Base-by-base conservation (phyloP, 805 yeast genomes). In the Huiozyma sinensis region DNA sequence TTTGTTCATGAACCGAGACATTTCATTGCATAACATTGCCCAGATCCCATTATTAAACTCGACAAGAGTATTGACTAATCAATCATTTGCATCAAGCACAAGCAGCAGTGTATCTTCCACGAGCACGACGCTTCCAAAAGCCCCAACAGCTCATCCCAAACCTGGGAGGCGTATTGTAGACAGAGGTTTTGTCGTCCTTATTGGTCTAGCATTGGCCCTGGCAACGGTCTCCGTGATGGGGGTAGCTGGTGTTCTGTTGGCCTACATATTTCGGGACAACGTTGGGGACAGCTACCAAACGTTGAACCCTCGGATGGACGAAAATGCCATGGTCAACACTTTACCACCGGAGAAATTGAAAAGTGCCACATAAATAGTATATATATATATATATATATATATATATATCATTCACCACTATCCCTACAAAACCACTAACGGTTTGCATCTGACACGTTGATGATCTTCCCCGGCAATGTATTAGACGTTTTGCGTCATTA, bases 201-300 rank as follows among this genome's bases (percentile, higher is more conserved):
- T 83, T 38, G 77, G 83, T 0, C 68, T 81, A 36, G 92, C 88
- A 0, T 66, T 80, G 44, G 77, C 90, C 0, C 51, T 83, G 31
- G 85, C 69, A 13, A 69, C 75, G 1, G 58, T 70, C 35, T 56
- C 65, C 39, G 60, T 59, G 13, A 53, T 65, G 44, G 83, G 71
- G 44, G 60, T 66, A 28, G 49, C 67, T 5, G 71, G 71, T 33
- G 68, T 60, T 6, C 51, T 55, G 39, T 53, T 57, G 36, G 52
- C 61, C 11, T 60, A 63, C 40, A 60, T 61, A 43, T 65, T 63
- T 53, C 66, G 60, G 42, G 63, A 63, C 42, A 60, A 68, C 36
- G 6, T 35, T n/a, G 58, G 64, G 7, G 70, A 70, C 11, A 63
- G 65, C 5, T 70, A 74, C 50, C 61, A 58, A 34, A 71, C 77